phyloP scores from a whole-genome alignment of 441 rosid species.

The Breynia disticha region DNA sequence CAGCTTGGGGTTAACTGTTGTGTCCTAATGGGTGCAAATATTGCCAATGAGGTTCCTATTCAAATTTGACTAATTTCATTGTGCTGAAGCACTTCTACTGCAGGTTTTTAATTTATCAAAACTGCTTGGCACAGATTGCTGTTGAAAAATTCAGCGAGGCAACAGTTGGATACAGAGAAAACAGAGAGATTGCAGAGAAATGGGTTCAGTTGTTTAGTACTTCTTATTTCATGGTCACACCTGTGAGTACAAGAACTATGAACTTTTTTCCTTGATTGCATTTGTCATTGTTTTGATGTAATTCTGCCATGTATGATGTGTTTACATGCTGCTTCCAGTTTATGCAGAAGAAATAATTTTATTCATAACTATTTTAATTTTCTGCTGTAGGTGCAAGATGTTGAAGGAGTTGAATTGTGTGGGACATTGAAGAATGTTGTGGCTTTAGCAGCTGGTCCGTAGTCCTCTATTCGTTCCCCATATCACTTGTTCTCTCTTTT shows the following conservation, averaged over 20 bases:
- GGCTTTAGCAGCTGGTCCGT: constrained; percentile 78
- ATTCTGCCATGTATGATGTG: too few relatives aligned
- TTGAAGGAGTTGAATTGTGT: constrained; percentile 91
- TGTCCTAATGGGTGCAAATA: constrained; percentile 96
- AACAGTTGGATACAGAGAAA: constrained; percentile 72
- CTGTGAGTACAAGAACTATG: constrained; percentile 39
- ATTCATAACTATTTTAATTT: constrained; percentile 2
- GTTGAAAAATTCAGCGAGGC: constrained; percentile 95
- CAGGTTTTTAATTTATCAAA: not conserved
- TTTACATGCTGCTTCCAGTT: too few relatives aligned
- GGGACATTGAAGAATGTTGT: constrained; percentile 96
- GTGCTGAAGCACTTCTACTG: not conserved
- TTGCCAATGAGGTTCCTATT: constrained; percentile 73
- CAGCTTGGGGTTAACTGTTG: constrained; percentile 68
- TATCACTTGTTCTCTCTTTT: not conserved
- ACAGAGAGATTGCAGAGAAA: constrained; percentile 55
- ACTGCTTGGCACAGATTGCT: constrained; percentile 51
- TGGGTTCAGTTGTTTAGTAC: constrained; percentile 87
- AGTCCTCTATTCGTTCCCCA: not conserved
- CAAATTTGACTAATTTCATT: not conserved
- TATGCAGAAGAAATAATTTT: not conserved
- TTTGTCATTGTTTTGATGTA: not conserved
- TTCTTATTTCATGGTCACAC: constrained; percentile 75
- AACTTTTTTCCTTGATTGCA: not conserved
- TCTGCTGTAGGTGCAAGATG: constrained; percentile 61